phyloP scores from a whole-genome alignment of 2,329 filamentous ascomycete genomes.

The Endothia cerciana region DNA sequence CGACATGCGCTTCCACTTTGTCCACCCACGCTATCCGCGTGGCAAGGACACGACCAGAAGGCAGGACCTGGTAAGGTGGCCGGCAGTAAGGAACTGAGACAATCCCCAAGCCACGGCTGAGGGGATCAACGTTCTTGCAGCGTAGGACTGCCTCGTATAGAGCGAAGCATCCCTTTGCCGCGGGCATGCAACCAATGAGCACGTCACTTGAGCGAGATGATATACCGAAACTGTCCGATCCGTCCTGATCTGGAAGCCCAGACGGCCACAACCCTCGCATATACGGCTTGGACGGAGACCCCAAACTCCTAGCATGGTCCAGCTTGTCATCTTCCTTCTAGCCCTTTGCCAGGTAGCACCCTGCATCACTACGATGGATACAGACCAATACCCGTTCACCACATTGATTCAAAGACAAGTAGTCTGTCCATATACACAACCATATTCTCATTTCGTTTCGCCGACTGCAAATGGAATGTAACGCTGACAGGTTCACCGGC shows the following conservation, averaged over 20 bases:
- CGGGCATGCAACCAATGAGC: conserved; percentile 22
- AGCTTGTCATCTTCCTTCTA: neutral
- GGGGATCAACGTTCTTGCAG: conserved; percentile 26
- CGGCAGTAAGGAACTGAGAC: conserved; percentile 25
- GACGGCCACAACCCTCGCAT: conserved; percentile 16
- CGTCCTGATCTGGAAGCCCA: conserved; percentile 22
- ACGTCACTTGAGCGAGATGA: conserved; percentile 25
- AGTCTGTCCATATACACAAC: neutral
- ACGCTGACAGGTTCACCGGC: neutral
- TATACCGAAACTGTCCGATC: conserved; percentile 25
- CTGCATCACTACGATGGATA: neutral
- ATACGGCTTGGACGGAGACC: neutral
- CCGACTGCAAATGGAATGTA: conserved; percentile 12
- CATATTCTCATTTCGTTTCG: conserved; percentile 4
- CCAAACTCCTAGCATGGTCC: conserved; percentile 8
- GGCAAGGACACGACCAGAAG: conserved; percentile 2
- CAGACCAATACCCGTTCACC: no score
- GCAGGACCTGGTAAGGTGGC: conserved; percentile 6
- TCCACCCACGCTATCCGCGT: conserved; percentile 3
- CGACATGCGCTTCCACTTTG: neutral
- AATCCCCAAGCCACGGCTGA: conserved; percentile 27
- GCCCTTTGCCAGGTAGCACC: conserved; percentile 2
- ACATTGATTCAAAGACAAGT: no score
- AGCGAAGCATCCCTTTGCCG: conserved; percentile 20
- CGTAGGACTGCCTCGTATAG: conserved; percentile 29